Evolutionary conservation across 345 rosid species (phyloP).

Genomic region (Dimocarpus longan): DNA sequence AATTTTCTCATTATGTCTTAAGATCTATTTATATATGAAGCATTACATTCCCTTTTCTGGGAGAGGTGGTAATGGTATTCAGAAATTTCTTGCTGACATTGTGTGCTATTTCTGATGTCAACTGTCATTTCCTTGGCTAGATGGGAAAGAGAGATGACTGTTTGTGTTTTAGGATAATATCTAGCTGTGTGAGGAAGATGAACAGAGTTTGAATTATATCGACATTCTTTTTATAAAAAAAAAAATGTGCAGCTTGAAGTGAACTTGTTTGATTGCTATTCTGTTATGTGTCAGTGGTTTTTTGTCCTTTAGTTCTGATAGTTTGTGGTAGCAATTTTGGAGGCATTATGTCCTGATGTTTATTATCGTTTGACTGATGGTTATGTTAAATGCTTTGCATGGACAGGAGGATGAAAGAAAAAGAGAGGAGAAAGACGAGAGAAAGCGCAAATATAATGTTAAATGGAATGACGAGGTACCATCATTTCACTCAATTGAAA

Average conservation of each 20-base stretch:
- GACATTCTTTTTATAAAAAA: too few relatives aligned
- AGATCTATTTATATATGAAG: not conserved
- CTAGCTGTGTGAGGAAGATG: not conserved
- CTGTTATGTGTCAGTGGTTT: not conserved
- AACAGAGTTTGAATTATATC: too few relatives aligned
- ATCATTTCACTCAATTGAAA: not conserved
- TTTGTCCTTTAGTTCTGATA: not conserved
- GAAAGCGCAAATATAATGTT: conserved; percentile 69
- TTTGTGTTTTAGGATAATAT: not conserved
- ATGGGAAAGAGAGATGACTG: not conserved
- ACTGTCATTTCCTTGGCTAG: not conserved
- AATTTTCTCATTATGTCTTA: not conserved
- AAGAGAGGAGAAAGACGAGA: conserved; percentile 60
- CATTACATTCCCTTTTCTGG: not conserved
- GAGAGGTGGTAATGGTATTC: too few relatives aligned
- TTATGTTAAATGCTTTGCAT: conserved; percentile 5
- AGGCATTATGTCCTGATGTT: not conserved
- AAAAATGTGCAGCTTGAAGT: not conserved
- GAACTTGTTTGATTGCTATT: not conserved
- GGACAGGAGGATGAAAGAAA: conserved; percentile 62
- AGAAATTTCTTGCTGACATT: too few relatives aligned
- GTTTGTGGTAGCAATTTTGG: not conserved
- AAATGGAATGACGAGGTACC: conserved; percentile 60
- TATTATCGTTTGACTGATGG: not conserved
- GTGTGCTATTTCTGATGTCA: not conserved